Conservation (phyloP, 2,329 filamentous ascomycete species). For the Trichoderma pleuroti region DNA sequence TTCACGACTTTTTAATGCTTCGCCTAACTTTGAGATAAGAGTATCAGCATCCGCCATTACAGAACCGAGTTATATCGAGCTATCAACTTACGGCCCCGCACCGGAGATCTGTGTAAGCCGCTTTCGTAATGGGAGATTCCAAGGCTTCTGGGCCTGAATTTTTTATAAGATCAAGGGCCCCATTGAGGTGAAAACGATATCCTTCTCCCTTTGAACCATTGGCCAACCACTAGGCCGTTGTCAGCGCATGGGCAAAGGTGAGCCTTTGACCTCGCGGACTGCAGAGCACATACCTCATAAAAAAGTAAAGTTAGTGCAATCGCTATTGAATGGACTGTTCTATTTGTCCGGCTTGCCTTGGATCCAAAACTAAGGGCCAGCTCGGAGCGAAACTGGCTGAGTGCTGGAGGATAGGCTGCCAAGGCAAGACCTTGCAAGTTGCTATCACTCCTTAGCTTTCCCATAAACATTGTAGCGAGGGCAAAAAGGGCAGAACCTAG, state of each 20-base stretch:
- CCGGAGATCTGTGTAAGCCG: neutral
- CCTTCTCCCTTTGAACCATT: neutral
- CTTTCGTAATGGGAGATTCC: neutral
- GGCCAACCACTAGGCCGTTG: neutral
- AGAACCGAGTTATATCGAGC: neutral
- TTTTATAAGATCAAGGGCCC: neutral
- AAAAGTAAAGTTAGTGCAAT: neutral
- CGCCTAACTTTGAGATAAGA: neutral
- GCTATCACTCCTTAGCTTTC: neutral
- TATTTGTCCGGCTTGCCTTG: no score
- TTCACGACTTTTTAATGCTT: neutral
- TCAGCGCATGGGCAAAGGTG: neutral
- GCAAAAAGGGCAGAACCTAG: neutral
- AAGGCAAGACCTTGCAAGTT: neutral
- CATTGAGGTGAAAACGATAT: neutral
- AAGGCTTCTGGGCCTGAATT: neutral
- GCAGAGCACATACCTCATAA: neutral
- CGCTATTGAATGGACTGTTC: neutral
- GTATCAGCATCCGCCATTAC: neutral
- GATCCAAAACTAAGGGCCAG: neutral
- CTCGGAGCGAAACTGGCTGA: neutral
- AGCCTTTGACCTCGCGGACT: neutral
- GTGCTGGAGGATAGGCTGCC: neutral
- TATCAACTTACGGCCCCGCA: neutral
- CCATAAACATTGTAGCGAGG: neutral